Evolutionary conservation across 2,329 filamentous ascomycete species (phyloP).

Genomic region (Thelonectria olida): DNA sequence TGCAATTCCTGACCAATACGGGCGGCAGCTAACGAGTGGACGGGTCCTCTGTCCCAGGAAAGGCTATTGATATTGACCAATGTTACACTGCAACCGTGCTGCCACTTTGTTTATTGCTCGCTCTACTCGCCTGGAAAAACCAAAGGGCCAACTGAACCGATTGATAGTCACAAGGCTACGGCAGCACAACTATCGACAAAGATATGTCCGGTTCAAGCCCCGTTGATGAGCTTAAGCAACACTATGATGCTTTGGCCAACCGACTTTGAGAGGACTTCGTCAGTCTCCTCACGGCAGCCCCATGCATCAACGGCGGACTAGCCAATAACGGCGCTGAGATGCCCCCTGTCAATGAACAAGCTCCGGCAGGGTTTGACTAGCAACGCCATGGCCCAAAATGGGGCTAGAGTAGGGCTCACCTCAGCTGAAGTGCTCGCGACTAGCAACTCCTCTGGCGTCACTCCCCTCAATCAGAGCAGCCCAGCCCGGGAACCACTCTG

Average conservation of each 20-base stretch:
- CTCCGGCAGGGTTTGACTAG: constrained; percentile 32
- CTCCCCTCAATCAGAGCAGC: constrained; percentile 35
- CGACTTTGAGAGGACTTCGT: too few species aligned
- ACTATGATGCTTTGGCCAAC: constrained; percentile 16
- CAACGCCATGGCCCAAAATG: constrained; percentile 35
- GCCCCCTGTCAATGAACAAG: constrained; percentile 41
- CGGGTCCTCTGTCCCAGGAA: constrained; percentile 2
- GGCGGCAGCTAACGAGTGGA: background rate
- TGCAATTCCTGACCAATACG: constrained; percentile 14
- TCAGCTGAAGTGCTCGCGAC: constrained; percentile 48
- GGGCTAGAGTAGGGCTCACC: constrained; percentile 47
- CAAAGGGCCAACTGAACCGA: background rate
- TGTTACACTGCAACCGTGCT: constrained; percentile 23
- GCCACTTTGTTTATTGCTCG: constrained; percentile 1
- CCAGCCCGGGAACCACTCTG: constrained; percentile 31
- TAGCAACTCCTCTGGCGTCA: constrained; percentile 39
- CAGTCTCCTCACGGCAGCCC: constrained; percentile 24
- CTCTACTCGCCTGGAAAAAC: background rate
- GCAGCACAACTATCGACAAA: background rate
- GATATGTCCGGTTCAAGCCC: constrained; percentile 20
- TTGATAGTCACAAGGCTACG: constrained; percentile 9
- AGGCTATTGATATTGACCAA: constrained; percentile 11
- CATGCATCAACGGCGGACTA: constrained; percentile 9
- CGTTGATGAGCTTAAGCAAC: constrained; percentile 26
- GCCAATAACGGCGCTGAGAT: constrained; percentile 39